Evolutionary conservation across 129 eudicot genomes (phyloP).

Genomic region (Tanacetum coccineum): DNA sequence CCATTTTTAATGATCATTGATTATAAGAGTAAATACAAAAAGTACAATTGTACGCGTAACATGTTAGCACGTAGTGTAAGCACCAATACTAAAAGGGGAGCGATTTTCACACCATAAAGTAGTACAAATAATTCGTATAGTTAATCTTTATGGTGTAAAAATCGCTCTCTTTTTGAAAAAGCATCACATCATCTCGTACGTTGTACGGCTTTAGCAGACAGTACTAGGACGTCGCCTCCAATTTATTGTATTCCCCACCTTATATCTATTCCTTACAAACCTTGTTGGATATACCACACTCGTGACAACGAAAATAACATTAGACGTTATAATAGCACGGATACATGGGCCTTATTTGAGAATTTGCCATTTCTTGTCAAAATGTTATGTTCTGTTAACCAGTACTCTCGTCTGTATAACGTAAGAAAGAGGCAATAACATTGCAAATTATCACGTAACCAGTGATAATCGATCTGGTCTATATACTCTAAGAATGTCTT

Average conservation of each 20-base stretch:
- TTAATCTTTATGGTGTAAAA: not conserved
- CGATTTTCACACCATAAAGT: no score
- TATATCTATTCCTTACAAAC: slow-evolving; percentile 9
- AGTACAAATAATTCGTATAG: not conserved
- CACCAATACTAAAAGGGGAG: no score
- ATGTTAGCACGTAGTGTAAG: no score
- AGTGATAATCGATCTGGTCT: no score
- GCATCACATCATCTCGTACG: slow-evolving; percentile 23
- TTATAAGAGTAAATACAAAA: no score
- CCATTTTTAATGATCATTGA: no score
- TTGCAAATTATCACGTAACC: no score
- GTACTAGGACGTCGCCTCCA: not conserved
- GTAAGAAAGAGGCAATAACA: no score
- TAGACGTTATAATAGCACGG: slow-evolving; percentile 8
- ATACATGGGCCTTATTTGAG: not conserved
- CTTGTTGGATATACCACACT: not conserved
- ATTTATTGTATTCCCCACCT: slow-evolving; percentile 6
- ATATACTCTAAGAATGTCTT: not conserved
- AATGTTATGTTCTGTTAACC: not conserved
- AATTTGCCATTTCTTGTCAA: not conserved
- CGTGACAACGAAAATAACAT: not conserved
- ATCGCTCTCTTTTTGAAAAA: not conserved
- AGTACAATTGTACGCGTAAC: no score
- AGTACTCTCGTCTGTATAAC: no score
- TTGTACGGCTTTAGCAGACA: slow-evolving; percentile 24